phyloP scores from a whole-genome alignment of 495 filamentous ascomycete species.

The Aspergillus nidulans region DNA sequence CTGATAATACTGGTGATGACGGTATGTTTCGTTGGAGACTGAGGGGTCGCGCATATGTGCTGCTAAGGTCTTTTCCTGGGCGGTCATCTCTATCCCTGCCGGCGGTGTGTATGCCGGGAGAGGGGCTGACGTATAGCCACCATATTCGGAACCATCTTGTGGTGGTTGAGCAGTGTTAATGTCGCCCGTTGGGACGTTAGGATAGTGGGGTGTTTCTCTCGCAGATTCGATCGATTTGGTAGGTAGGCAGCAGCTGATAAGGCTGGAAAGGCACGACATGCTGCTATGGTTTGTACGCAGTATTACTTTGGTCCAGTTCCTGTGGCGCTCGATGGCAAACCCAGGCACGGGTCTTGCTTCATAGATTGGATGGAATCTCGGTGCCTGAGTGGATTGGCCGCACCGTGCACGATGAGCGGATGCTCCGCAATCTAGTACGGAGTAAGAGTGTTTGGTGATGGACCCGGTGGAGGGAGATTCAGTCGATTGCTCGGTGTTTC shows the following conservation, averaged over 20 bases:
- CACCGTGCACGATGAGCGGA: not conserved
- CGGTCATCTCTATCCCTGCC: slow-evolving; percentile 23
- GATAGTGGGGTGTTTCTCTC: slow-evolving; percentile 7
- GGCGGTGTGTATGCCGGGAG: slow-evolving; percentile 42
- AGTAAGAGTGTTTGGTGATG: not conserved
- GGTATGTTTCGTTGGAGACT: slow-evolving; percentile 24
- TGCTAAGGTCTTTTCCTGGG: slow-evolving; percentile 42
- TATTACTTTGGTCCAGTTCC: not conserved
- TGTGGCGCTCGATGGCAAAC: not conserved
- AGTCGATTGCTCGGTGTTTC: not conserved
- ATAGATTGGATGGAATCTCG: slow-evolving; percentile 4
- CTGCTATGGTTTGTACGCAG: not conserved
- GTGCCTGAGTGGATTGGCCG: slow-evolving; percentile 6
- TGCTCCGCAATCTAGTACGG: not conserved
- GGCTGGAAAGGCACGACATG: slow-evolving; percentile 9
- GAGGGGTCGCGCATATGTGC: slow-evolving; percentile 35
- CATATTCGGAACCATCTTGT: slow-evolving; percentile 31
- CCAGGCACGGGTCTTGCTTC: not conserved
- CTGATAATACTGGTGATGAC: not conserved
- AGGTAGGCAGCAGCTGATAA: slow-evolving; percentile 13
- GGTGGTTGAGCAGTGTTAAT: slow-evolving; percentile 13
- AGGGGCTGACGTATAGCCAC: slow-evolving; percentile 19
- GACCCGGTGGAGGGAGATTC: not conserved
- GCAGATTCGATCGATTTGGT: slow-evolving; percentile 1
- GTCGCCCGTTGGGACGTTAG: slow-evolving; percentile 36